These are phyloP conservation scores for Metschnikowia borealis DNA, from an alignment of 805 yeast genomes.

Conservation along the genomic window DNA sequence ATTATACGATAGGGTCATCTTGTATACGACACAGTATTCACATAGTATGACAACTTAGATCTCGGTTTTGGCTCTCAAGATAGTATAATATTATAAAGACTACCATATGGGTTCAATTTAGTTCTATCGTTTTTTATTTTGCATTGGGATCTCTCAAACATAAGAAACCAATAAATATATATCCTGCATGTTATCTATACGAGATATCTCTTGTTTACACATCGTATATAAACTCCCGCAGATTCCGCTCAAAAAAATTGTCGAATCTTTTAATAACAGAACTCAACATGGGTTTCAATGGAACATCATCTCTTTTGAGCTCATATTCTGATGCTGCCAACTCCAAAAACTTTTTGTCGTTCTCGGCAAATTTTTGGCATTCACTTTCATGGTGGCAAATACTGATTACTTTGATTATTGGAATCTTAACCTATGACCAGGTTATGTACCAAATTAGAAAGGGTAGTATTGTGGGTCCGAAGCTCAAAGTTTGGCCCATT, in stretches of 20 bases:
- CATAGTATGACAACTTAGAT: background rate
- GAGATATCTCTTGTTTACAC: conserved; percentile 4
- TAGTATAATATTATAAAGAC: background rate
- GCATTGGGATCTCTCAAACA: too few species aligned
- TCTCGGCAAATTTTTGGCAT: conserved; percentile 9
- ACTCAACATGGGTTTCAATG: conserved; percentile 1
- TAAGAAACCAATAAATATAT: background rate
- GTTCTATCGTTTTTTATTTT: too few species aligned
- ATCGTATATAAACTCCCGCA: conserved; percentile 4
- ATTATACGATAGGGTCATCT: background rate
- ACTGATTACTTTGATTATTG: conserved; percentile 42
- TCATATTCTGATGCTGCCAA: background rate
- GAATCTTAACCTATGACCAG: conserved; percentile 64
- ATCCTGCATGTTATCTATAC: conserved; percentile 1
- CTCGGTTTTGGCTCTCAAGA: background rate
- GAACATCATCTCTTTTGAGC: background rate
- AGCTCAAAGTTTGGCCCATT: conserved; percentile 84
- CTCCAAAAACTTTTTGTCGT: background rate
- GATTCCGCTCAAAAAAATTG: conserved; percentile 1
- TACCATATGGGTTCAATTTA: too few species aligned
- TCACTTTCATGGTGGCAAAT: conserved; percentile 53
- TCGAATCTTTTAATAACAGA: background rate
- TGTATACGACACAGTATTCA: background rate
- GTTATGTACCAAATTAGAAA: conserved; percentile 73
- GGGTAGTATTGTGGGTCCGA: conserved; percentile 89